phyloP scores from a whole-genome alignment of 345 rosid species.

The Melastoma malabathricum region DNA sequence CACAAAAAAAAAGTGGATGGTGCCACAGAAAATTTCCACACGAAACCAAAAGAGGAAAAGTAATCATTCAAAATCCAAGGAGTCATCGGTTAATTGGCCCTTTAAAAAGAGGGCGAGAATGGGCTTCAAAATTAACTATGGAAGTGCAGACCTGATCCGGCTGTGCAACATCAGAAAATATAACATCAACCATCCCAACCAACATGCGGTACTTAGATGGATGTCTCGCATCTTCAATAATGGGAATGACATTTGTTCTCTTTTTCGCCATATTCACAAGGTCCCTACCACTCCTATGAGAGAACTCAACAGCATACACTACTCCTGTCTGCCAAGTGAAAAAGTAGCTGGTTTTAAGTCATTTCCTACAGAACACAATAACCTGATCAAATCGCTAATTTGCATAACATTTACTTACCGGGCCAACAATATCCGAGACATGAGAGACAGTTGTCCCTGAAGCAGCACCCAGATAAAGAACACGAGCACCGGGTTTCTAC shows the following conservation, averaged over 20 bases:
- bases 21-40: too few relatives aligned
- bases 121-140: not conserved
- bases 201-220: slow-evolving; percentile 95
- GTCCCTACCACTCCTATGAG: slow-evolving; percentile 94
- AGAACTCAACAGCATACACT: slow-evolving; percentile 94
- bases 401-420: slow-evolving; percentile 31
- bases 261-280: slow-evolving; percentile 99
- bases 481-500: slow-evolving; percentile 92
- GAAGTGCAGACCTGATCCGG: slow-evolving; percentile 79
- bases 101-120: not conserved
- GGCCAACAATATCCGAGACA: slow-evolving; percentile 93
- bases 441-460: slow-evolving; percentile 99
- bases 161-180: slow-evolving; percentile 99
- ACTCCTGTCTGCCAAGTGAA: slow-evolving; percentile 47
- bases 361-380: not conserved
- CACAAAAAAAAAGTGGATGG: too few relatives aligned
- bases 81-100: too few relatives aligned
- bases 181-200: slow-evolving; percentile 99
- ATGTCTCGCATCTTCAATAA: slow-evolving; percentile 97
- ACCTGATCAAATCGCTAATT: not conserved
- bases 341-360: not conserved
- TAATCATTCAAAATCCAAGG: not conserved
- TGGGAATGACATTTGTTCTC: slow-evolving; percentile 85
- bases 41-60: not conserved
- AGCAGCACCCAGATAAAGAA: slow-evolving; percentile 97